Conservation (phyloP, 2,329 filamentous ascomycete genomes). For the Tolypocladium endophyticum region DNA sequence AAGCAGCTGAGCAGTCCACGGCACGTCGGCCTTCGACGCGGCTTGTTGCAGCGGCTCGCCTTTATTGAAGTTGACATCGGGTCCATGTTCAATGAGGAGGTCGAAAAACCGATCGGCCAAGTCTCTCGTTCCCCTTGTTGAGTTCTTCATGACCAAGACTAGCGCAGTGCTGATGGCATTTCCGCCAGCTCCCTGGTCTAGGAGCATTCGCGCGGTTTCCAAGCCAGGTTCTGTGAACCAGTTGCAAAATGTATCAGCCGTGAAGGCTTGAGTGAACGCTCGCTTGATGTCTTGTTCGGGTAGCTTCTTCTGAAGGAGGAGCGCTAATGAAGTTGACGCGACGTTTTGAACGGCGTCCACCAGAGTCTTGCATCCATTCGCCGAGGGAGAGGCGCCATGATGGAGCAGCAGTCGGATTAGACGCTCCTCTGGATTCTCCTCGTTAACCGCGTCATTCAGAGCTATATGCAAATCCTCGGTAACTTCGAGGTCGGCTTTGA, state of each 20-base stretch:
- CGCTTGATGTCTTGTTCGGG: conserved; percentile 31
- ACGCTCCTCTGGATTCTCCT: conserved; percentile 36
- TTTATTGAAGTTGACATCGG: conserved; percentile 38
- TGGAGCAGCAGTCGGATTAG: conserved; percentile 36
- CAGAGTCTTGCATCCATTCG: conserved; percentile 41
- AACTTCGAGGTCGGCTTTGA: conserved; percentile 37
- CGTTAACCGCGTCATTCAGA: conserved; percentile 41
- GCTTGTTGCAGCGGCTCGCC: conserved; percentile 45
- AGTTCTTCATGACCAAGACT: conserved; percentile 32
- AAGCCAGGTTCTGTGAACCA: conserved; percentile 40
- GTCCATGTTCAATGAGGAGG: conserved; percentile 25
- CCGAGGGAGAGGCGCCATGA: conserved; percentile 40
- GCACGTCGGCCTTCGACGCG: conserved; percentile 37
- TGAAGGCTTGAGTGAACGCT: conserved; percentile 35
- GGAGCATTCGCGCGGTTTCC: conserved; percentile 33
- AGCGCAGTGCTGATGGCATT: conserved; percentile 35
- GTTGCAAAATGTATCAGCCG: conserved; percentile 22
- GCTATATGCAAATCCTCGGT: conserved; percentile 40
- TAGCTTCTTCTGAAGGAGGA: conserved; percentile 32
- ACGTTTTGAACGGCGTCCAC: conserved; percentile 35
- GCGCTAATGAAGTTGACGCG: conserved; percentile 24
- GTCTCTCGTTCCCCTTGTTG: conserved; percentile 23
- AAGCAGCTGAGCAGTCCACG: conserved; percentile 40
- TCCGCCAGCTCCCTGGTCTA: conserved; percentile 37
- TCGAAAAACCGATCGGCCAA: conserved; percentile 36